Base-by-base conservation (phyloP, 768 basidiomycete species). In the Auriscalpium orientale region DNA sequence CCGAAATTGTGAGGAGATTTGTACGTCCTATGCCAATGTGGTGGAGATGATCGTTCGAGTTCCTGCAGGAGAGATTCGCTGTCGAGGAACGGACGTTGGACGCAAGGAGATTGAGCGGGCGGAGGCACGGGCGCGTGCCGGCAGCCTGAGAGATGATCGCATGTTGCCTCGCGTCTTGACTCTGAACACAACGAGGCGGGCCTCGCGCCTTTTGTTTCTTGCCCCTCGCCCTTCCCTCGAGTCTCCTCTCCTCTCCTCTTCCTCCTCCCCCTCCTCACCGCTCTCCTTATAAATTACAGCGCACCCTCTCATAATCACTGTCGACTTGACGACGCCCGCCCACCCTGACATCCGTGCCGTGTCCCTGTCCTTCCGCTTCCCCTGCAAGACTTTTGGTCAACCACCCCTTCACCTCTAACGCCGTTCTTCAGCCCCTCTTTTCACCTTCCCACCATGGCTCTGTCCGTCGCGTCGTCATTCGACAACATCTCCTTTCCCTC, bases 251-350 rank as follows among this genome's bases (percentile, higher is more conserved):
- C 36, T 51, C 35, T 51, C n/a, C 50, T 36, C 47, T 20, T 51
- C 50, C 15, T 36, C n/a, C 36, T 51, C 35, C 15, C 34, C 36
- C 18, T 48, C 47, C 7, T 48, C 21, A 47, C 18, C 43, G 43
- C 15, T 28, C 16, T 48, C 47, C 47, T n/a, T 21, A 10, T 48
- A 20, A 15, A 15, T 7, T 21, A 18, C 82, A 77, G 74, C 69
- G 64, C 43, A 57, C 67, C 50, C 65, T 66, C 11, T 28, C 35
- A 65, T 21, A 21, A 21, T 28, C 50, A 35, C 28, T n/a, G 28
- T 37, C n/a, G 36, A 36, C 37, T 18, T 48, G 40, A 43, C 40
- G 40, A 43, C 40, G 15, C 40, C 40, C 40, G 15, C 15, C 40
- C 40, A 8, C 40, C 13, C 15, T 13, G 15, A 13, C 40, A 18